A percentile compares a stretch with the other conserved stretches of the same genome.
Conservation (phyloP, 495 filamentous ascomycete species). For the Penicillium atrosanguineum region DNA sequence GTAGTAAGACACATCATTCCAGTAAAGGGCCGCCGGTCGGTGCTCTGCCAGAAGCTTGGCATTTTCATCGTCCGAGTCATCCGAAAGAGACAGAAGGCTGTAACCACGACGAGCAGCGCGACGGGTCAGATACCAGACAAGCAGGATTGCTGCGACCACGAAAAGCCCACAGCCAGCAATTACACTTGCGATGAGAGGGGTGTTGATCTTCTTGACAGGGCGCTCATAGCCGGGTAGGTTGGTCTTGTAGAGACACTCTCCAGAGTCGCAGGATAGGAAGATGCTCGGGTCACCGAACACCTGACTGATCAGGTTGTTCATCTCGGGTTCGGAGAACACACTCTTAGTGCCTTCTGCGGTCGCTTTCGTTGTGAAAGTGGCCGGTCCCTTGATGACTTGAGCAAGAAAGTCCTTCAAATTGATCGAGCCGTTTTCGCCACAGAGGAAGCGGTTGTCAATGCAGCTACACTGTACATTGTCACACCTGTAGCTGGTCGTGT, state of each 20-base stretch:
- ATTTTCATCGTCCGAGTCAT: slow-evolving; percentile 87
- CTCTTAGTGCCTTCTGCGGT: slow-evolving; percentile 62
- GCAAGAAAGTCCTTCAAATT: slow-evolving; percentile 87
- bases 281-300: slow-evolving; percentile 94
- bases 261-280: slow-evolving; percentile 73
- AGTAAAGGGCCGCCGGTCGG: slow-evolving; percentile 84
- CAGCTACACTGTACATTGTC: slow-evolving; percentile 82
- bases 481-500: slow-evolving; percentile 81
- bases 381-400: slow-evolving; percentile 78
- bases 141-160: slow-evolving; percentile 76
- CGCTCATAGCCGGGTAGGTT: slow-evolving; percentile 88
- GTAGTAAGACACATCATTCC: slow-evolving; percentile 82
- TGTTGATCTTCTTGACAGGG: slow-evolving; percentile 94
- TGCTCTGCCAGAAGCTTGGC: slow-evolving; percentile 85
- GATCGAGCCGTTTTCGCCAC: slow-evolving; percentile 84
- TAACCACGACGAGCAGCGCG: slow-evolving; percentile 61
- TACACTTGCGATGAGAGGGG: slow-evolving; percentile 88
- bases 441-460: slow-evolving; percentile 88
- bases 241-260: slow-evolving; percentile 89
- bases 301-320: slow-evolving; percentile 81
- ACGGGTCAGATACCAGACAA: slow-evolving; percentile 86
- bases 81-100: slow-evolving; percentile 70
- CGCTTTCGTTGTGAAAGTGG: slow-evolving; percentile 71
- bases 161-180: slow-evolving; percentile 88
- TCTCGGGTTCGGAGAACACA: slow-evolving; percentile 78